Evolutionary conservation across 805 yeast species (phyloP).

Genomic region (Ogataea paraovalis): DNA sequence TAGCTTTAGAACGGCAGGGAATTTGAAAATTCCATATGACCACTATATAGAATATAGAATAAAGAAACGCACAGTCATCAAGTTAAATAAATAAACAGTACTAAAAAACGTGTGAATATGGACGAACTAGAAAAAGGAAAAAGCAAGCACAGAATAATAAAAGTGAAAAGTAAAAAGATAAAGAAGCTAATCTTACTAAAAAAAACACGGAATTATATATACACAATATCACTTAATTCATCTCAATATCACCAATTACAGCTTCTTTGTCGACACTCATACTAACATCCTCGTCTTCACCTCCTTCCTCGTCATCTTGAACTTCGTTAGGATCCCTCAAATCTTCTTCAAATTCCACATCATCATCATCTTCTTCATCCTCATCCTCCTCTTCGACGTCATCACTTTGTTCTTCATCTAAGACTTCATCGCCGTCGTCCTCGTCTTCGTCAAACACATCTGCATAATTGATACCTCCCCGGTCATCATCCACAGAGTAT

Average conservation of each 20-base stretch:
- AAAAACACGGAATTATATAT: background rate
- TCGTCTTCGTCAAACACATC: conserved; percentile 38
- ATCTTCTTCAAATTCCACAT: conserved; percentile 9
- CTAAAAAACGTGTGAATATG: no score
- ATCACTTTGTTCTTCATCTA: conserved; percentile 40
- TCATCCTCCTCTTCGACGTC: conserved; percentile 30
- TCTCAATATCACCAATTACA: conserved; percentile 37
- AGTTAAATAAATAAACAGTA: background rate
- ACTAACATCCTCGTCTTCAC: conserved; percentile 12
- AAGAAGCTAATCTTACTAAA: background rate
- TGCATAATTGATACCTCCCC: conserved; percentile 23
- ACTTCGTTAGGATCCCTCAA: conserved; percentile 6
- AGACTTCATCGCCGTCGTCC: conserved; percentile 39
- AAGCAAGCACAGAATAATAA: background rate
- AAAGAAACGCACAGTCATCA: background rate
- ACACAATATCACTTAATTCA: conserved; percentile 10
- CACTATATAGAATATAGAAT: no score
- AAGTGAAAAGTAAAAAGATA: background rate
- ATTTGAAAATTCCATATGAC: no score
- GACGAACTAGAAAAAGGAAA: no score
- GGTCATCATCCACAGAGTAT: conserved; percentile 21
- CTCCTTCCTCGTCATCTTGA: conserved; percentile 15
- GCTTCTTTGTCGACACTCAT: conserved; percentile 5
- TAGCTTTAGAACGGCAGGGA: no score
- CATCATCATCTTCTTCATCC: conserved; percentile 20